Evolutionary conservation across 2,329 filamentous ascomycete genomes (phyloP).

Genomic region (Diplocarpon rosae): DNA sequence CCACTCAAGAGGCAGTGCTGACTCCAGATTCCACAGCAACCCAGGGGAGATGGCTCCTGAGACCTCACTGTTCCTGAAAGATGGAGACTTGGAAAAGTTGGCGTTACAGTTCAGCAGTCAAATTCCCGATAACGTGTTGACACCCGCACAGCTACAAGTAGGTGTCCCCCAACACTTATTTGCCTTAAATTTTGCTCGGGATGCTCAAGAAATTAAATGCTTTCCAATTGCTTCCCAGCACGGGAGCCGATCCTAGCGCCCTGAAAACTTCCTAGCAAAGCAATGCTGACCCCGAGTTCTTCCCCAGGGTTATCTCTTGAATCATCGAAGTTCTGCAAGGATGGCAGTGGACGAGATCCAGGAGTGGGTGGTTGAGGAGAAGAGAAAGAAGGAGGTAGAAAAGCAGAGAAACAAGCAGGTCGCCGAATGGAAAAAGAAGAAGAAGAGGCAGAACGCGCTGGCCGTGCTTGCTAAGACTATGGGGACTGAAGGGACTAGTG

Average conservation of each 20-base stretch:
- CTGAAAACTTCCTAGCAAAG: too few relatives aligned
- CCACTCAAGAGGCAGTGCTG: too few relatives aligned
- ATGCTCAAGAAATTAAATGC: too few relatives aligned
- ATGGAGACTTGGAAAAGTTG: conserved; percentile 33
- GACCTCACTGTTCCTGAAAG: conserved; percentile 5
- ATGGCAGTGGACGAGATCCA: conserved; percentile 80
- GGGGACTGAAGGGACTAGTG: not conserved
- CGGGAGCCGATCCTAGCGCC: too few relatives aligned
- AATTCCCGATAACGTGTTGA: conserved; percentile 37
- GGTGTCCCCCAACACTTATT: too few relatives aligned
- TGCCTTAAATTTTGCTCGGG: too few relatives aligned
- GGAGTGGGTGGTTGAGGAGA: conserved; percentile 81
- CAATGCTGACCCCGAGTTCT: too few relatives aligned
- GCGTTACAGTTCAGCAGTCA: conserved; percentile 42
- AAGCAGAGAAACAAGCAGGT: conserved; percentile 29
- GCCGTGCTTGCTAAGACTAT: not conserved
- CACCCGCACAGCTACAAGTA: conserved; percentile 35
- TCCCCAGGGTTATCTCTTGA: conserved; percentile 33
- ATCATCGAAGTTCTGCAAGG: conserved; percentile 40
- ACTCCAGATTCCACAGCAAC: too few relatives aligned
- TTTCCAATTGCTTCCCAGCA: too few relatives aligned
- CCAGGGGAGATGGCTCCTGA: not conserved
- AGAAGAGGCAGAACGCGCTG: conserved; percentile 6
- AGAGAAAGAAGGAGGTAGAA: conserved; percentile 52
- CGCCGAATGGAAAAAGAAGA: conserved; percentile 9